These are phyloP conservation scores for Quercus tomentella DNA, from an alignment of 331 rosid species.

Conservation along the genomic window DNA sequence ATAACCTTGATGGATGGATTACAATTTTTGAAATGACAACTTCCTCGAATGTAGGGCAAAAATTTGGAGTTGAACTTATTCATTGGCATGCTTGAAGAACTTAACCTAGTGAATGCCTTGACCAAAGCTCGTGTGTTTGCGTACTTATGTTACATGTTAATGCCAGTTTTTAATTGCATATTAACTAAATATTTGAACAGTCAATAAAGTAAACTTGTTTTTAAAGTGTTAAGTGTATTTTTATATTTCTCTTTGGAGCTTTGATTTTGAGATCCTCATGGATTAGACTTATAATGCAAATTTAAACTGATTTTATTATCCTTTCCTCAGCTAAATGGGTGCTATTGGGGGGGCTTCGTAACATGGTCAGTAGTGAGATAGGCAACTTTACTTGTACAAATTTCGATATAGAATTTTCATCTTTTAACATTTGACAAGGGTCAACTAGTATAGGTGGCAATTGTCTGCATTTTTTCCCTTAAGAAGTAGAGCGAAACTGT, in stretches of 20 bases:
- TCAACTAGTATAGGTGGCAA: neutral
- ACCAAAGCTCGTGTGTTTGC: neutral
- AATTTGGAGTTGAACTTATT: too few relatives aligned
- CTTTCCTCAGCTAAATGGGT: neutral
- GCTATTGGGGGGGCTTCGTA: neutral
- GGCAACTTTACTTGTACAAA: neutral
- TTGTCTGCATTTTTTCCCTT: neutral
- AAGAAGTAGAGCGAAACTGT: neutral
- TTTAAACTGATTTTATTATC: neutral
- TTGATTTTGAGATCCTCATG: neutral
- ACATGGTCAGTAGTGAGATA: neutral
- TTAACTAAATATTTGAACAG: neutral
- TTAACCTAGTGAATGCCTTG: neutral
- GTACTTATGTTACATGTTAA: neutral
- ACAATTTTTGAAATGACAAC: too few relatives aligned
- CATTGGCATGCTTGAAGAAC: neutral
- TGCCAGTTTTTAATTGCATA: neutral
- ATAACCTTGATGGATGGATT: too few relatives aligned
- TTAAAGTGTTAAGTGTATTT: neutral
- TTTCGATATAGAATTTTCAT: neutral
- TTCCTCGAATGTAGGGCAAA: too few relatives aligned
- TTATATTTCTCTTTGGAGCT: neutral
- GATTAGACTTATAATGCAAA: neutral
- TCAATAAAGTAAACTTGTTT: neutral
- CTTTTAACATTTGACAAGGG: neutral